Percentiles rank a stretch among this genome's conserved stretches.
Conservation (phyloP, 768 basidiomycete species). For the Boletus subparvulus region DNA sequence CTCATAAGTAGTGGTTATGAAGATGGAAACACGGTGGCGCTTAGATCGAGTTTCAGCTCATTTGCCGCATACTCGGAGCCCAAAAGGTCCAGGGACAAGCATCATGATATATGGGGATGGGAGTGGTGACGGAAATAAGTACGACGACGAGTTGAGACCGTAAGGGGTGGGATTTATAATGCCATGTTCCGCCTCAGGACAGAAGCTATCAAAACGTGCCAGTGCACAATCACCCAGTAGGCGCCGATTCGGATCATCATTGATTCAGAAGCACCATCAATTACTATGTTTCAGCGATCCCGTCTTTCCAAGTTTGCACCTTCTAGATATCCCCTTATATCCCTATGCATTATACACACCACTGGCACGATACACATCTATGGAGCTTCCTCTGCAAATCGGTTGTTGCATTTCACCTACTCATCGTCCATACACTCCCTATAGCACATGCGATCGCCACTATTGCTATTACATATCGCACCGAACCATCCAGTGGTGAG, state of each 20-base stretch:
- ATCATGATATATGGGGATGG: not conserved
- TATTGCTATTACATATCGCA: conserved; percentile 22
- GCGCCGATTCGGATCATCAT: conserved; percentile 7
- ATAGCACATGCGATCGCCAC: conserved; percentile 1
- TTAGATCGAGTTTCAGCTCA: not conserved
- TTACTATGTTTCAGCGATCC: not conserved
- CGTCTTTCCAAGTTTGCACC: not conserved
- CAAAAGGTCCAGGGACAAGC: not conserved
- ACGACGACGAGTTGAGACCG: too few species aligned
- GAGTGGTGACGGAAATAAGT: not conserved
- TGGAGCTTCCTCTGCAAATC: not conserved
- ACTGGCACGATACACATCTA: not conserved
- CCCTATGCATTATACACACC: not conserved
- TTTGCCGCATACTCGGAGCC: not conserved
- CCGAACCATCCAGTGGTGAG: conserved; percentile 9
- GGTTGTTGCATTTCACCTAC: conserved; percentile 1
- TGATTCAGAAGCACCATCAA: not conserved
- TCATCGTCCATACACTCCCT: conserved; percentile 8
- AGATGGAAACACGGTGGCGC: not conserved
- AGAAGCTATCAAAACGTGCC: not conserved
- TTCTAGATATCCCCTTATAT: too few species aligned
- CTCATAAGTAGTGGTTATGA: not conserved
- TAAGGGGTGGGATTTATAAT: not conserved
- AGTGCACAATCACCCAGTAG: not conserved
- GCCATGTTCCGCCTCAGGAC: not conserved